Evolutionary conservation across 768 basidiomycete genomes (phyloP).

Genomic region (Russula vinacea): DNA sequence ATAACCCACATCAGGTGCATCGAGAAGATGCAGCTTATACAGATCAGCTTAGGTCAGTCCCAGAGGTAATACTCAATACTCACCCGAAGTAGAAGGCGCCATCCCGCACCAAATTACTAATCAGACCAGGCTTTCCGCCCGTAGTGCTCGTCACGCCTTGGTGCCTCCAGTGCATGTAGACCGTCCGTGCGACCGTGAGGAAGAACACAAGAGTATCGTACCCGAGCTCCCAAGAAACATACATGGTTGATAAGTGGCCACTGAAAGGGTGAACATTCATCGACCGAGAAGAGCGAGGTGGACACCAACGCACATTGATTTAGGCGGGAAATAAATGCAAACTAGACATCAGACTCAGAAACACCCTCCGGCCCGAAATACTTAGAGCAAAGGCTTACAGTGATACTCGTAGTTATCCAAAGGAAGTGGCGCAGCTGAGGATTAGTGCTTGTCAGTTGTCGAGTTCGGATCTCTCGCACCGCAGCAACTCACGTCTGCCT

Average conservation of each 20-base stretch:
- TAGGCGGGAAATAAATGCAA: slow-evolving; percentile 28
- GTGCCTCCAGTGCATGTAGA: slow-evolving; percentile 26
- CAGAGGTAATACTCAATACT: background rate
- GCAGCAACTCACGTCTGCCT: slow-evolving; percentile 15
- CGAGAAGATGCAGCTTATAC: slow-evolving; percentile 26
- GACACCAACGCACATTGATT: slow-evolving; percentile 16
- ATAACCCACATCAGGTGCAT: slow-evolving; percentile 28
- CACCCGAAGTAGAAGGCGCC: slow-evolving; percentile 29
- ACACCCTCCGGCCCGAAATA: background rate
- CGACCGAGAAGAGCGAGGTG: background rate
- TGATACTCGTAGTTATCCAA: slow-evolving; percentile 29
- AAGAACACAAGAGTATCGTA: slow-evolving; percentile 28
- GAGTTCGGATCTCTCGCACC: background rate
- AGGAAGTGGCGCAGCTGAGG: slow-evolving; percentile 24
- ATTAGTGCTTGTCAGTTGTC: background rate
- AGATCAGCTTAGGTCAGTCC: background rate
- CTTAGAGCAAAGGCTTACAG: slow-evolving; percentile 15
- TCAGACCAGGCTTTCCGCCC: background rate
- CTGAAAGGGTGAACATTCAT: slow-evolving; percentile 3
- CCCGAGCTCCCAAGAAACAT: slow-evolving; percentile 28
- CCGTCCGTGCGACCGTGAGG: slow-evolving; percentile 26
- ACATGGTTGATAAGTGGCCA: slow-evolving; percentile 23
- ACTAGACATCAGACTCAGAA: slow-evolving; percentile 16
- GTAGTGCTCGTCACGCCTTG: background rate
- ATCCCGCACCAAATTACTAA: slow-evolving; percentile 21